Percentiles rank a stretch among this genome's conserved stretches.
Conservation (phyloP, 1,139 yeast genomes). For the Zygosaccharomyces pseudobailii region DNA sequence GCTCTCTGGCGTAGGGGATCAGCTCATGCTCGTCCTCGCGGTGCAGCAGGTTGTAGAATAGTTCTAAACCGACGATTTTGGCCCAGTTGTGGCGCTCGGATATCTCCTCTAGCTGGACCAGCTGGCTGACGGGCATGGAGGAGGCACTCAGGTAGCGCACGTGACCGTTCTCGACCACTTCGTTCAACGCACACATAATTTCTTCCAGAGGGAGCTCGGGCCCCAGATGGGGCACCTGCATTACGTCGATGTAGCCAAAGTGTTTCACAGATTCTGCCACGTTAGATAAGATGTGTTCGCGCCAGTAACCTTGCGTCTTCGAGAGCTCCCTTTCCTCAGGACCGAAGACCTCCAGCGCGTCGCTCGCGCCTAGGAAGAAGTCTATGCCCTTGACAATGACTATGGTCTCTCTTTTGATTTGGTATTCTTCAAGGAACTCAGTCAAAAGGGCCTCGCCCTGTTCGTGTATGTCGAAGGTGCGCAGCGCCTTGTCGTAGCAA, state of each 20-base stretch:
- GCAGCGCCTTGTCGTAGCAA: constrained; percentile 42
- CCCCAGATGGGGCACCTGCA: constrained; percentile 47
- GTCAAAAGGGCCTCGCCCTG: constrained; percentile 37
- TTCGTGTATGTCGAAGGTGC: constrained; percentile 46
- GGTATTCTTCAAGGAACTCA: constrained; percentile 36
- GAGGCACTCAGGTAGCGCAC: constrained; percentile 49
- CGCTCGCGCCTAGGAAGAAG: constrained; percentile 27
- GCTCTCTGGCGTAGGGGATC: constrained; percentile 39
- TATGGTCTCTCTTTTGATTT: constrained; percentile 38
- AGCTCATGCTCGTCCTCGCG: constrained; percentile 51
- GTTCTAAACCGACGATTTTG: constrained; percentile 48
- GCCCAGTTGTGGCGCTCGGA: constrained; percentile 45
- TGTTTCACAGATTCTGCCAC: constrained; percentile 39
- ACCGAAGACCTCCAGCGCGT: constrained; percentile 13
- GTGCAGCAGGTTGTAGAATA: constrained; percentile 45
- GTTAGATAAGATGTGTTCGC: constrained; percentile 47
- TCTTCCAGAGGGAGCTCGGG: constrained; percentile 41
- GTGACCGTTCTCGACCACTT: constrained; percentile 41
- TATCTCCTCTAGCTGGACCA: constrained; percentile 42
- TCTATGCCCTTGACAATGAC: constrained; percentile 42
- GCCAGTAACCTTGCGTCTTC: constrained; percentile 39
- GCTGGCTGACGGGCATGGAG: constrained; percentile 43
- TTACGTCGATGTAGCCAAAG: constrained; percentile 47
- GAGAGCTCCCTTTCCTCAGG: constrained; percentile 19
- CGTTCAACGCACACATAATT: constrained; percentile 46